Evolutionary conservation across 768 basidiomycete species (phyloP), one percentile per base, ranked within the genome.

Genomic region (Auriscalpium microsporum): DNA sequence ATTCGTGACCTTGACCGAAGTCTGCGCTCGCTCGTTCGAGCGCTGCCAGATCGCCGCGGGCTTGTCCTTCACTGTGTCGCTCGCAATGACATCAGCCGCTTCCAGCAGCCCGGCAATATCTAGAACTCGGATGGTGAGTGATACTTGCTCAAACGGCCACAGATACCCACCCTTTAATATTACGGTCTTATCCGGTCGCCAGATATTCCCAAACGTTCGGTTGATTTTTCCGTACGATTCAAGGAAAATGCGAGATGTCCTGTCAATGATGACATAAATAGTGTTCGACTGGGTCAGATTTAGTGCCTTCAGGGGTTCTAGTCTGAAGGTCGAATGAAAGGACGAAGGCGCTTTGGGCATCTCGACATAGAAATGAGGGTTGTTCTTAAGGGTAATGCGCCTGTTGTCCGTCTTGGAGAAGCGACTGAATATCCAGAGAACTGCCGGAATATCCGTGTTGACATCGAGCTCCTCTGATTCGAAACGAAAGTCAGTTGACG

Each of bases 401-500:
- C 21, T 52, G 8, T 35, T 11, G 9, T 14, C 50, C 5, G 28
- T 28, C 28, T 28, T 28, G 34, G 44, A 37, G 44, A 45, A 33
- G 21, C 51, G 55, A 36, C 42, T 40, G 42, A 58, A 56, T 14
- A 56, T 58, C 58, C 58, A 58, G 8, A 56, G 8, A 10, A 58
- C 34, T 50, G 56, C 58, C n/a, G 40, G 16, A 4, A 37, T 19
- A 7, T 10, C 21, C 10, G 57, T 34, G 6, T 9, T 52, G 46
- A n/a, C 3, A 21, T 54, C 13, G 21, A 58, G 50, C 8, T 23
- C n/a, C 34, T 56, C 57, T 58, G 40, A 28, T 28, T 28, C 28
- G 4, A 5, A 28, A 28, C 28, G 28, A 28, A 28, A 28, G 28
- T 28, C 28, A 28, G 28, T 28, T 28, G 28, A 28, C 28, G 8